Evolutionary conservation across 768 basidiomycete genomes (phyloP), one percentile per base, ranked within the genome.

Genomic region (Podaxis sp.): DNA sequence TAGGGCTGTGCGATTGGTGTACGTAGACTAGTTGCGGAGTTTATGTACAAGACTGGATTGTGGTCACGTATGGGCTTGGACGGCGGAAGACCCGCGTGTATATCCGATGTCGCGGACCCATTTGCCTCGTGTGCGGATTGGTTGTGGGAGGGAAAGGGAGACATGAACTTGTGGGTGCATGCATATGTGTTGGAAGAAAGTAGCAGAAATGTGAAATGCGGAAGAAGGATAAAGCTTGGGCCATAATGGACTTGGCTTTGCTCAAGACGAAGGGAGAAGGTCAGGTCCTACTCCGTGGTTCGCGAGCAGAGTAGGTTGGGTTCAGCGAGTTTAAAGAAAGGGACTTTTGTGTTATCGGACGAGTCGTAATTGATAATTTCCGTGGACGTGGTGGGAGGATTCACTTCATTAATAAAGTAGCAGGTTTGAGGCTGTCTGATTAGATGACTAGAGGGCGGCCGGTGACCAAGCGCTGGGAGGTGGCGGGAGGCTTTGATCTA

Each of bases 71-170:
- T 17, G 38, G 9, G 29, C 52, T 54, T 15, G 27, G 15, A 36
- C 52, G 54, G 54, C 54, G 54, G 54, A 55, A 22, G 54, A 55
- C 22, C n/a, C 19, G 54, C 24, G 22, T 55, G 54, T 40, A 55
- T 5, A 19, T 25, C 54, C 54, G 54, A 40, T 24, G 19, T 17
- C 36, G n/a, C n/a, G 11, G 12, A 33, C 37, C 27, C n/a, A 54
- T 54, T 29, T 36, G n/a, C n/a, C 6, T 54, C n/a, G 36, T 17
- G 27, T n/a, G 25, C 40, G 1, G 11, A 41, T 15, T 13, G 17
- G 15, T 15, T 46, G 43, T 46, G 15, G 19, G n/a, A 22, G 17
- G 33, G 6, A 17, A 46, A 15, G 7, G 4, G 17, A 46, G 5
- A 7, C 17, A n/a, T 6, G 13, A 46, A 46, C 7, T 46, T 46